phyloP scores from a whole-genome alignment of 441 rosid genomes.

The Monsonia emarginata region DNA sequence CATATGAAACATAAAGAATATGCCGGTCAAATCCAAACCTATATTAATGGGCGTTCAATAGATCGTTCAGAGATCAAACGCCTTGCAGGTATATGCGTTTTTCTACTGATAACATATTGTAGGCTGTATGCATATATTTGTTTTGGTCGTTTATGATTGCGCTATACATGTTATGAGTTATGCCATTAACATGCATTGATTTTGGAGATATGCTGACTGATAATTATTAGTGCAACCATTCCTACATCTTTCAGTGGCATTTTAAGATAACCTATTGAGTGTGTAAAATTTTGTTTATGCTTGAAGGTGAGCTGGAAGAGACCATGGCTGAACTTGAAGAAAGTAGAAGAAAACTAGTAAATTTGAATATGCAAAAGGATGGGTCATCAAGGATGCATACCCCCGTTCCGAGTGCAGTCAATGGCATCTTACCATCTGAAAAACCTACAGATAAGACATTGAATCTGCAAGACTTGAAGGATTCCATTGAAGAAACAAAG shows the following conservation, averaged over 20 bases:
- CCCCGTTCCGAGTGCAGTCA: slow-evolving; percentile 41
- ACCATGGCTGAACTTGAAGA: slow-evolving; percentile 79
- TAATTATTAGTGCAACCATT: background rate
- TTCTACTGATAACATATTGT: background rate
- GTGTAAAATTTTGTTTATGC: slow-evolving; percentile 17
- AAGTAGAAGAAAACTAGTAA: slow-evolving; percentile 75
- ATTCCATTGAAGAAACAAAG: slow-evolving; percentile 66
- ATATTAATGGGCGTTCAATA: slow-evolving; percentile 36
- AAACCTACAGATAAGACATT: slow-evolving; percentile 58
- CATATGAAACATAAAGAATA: slow-evolving; percentile 60
- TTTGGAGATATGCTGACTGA: background rate
- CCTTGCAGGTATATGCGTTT: slow-evolving; percentile 48
- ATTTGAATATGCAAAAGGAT: slow-evolving; percentile 76
- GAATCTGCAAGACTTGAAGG: slow-evolving; percentile 64
- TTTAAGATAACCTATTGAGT: slow-evolving; percentile 22
- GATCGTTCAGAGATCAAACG: slow-evolving; percentile 66
- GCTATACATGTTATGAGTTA: slow-evolving; percentile 6
- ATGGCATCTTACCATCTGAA: slow-evolving; percentile 71
- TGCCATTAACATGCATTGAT: background rate
- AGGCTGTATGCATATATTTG: slow-evolving; percentile 2
- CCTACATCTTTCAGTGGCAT: slow-evolving; percentile 4
- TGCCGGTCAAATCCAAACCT: slow-evolving; percentile 41
- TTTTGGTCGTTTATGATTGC: slow-evolving; percentile 1
- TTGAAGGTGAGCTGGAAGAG: slow-evolving; percentile 81
- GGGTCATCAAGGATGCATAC: slow-evolving; percentile 47